Percentiles rank a stretch among this genome's conserved stretches.
Evolutionary conservation across 352 stramenopile genomes (phyloP).

Genomic region (Globisporangium spiculum): DNA sequence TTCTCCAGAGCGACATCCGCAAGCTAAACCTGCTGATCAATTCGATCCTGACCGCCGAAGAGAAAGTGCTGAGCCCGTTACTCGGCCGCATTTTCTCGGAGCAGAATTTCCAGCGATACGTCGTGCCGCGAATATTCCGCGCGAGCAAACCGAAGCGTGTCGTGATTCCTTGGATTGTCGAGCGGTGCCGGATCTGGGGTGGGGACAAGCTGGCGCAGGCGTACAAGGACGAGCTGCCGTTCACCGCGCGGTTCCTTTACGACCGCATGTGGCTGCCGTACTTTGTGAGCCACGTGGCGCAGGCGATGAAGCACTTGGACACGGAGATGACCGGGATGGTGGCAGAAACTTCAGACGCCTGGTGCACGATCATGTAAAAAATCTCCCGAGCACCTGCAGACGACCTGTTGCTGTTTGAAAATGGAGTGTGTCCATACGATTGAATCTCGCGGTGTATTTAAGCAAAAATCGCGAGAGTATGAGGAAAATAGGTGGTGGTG

Average conservation of each 20-base stretch:
- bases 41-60: constrained; percentile 66
- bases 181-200: constrained; percentile 71
- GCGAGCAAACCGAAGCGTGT: constrained; percentile 60
- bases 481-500: neutral
- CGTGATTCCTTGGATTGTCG: constrained; percentile 81
- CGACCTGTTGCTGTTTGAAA: neutral
- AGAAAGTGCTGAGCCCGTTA: constrained; percentile 52
- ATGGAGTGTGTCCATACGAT: neutral
- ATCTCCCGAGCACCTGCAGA: neutral
- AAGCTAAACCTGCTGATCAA: constrained; percentile 68
- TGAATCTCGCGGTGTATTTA: constrained; percentile 14
- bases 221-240: constrained; percentile 72
- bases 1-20: constrained; percentile 68
- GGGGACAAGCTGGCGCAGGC: constrained; percentile 50
- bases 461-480: constrained; percentile 3
- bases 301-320: constrained; percentile 70
- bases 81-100: constrained; percentile 70
- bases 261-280: constrained; percentile 77
- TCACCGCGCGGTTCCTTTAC: constrained; percentile 75
- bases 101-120: constrained; percentile 64
- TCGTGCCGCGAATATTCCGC: constrained; percentile 73
- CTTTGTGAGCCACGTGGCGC: constrained; percentile 62
- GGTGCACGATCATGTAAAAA: constrained; percentile 60
- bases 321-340: constrained; percentile 33
- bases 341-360: constrained; percentile 41